Evolutionary conservation across 1,284 basidiomycete species (phyloP), one percentile per base, ranked within the genome.

Genomic region (Inonotus hispidus): DNA sequence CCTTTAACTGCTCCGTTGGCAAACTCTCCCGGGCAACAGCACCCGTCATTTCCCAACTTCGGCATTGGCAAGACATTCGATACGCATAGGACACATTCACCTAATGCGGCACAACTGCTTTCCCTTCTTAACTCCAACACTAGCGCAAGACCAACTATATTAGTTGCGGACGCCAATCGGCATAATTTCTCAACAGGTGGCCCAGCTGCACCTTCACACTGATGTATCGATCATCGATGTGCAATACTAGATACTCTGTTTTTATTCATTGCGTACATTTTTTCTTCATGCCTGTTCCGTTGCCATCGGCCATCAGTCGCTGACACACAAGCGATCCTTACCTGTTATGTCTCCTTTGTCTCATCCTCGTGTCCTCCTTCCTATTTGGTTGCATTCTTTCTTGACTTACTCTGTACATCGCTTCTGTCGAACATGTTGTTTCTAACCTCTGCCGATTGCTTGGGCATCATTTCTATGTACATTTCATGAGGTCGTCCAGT

Each of bases 81-180:
- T 23, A 38, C 38, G 27, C 58, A 61, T 64, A 45, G 45, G 47
- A 25, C 66, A n/a, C 63, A 64, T 6, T 61, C 65, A 1, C 62
- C 71, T 41, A 69, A 72, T 50, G 71, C 69, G 29, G 65, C 65
- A 10, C 72, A 75, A 53, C 39, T 73, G 23, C 70, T 73, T 49
- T 75, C 72, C 16, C 73, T 73, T 58, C 73, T 73, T 43, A 73
- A 75, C 47, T 67, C 71, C 46, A 68, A 71, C 49, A 67, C 66
- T 32, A 63, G 32, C 47, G 63, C 60, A 35, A 43, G 41, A 16
- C 41, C 41, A n/a, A 29, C 56, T 62, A 62, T 29, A 11, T 62
- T 62, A 59, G 27, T 38, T 11, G 35, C 61, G 46, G 62, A 57
- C 47, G 39, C 58, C 38, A 57, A 49, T 23, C 53, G 62, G 39